Base-by-base conservation (phyloP, 768 basidiomycete genomes). In the Rhodosporidiobolus odoratus region DNA sequence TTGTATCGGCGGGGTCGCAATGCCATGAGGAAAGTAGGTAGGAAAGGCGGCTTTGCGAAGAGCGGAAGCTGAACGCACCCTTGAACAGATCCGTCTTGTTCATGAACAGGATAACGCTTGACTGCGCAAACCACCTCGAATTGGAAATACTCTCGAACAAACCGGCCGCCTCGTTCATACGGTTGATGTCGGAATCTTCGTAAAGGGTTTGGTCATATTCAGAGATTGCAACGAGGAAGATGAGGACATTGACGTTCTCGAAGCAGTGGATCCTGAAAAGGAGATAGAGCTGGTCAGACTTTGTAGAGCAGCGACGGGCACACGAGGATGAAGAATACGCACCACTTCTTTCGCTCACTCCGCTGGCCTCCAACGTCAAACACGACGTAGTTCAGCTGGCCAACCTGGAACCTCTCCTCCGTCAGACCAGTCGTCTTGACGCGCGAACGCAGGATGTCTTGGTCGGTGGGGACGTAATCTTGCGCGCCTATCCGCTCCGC, bases 351-450 rank as follows among this genome's bases (percentile, higher is more conserved):
- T 62, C 92, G 85, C 80, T 95, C 91, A 68, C 86, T 87, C 69
- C 91, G 82, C 80, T 92, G 92, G 2, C 91, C 92, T 71, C 92
- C 91, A 58, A 93, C 90, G 79, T 94, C 91, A 69, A 88, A 88
- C 84, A 88, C 88, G 74, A 82, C 81, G 37, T 82, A 83, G 60
- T 80, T 80, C 74, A 83, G 75, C 71, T 81, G 79, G 62, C 93
- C 94, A 48, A 97, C 90, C 80, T 89, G 88, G 85, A 99, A 98
- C 50, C 88, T 90, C 35, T 95, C 96, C 82, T 98, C 95, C 0
- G 93, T 95, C 78, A 99, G 94, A 69, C 96, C 95, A 0, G 96
- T 97, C 0, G 95, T 97, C 83, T 96, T 97, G 50, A 98, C 95
- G 75, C 96, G 86, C 62, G 88, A 89, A 43, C 95, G 85, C 21